Evolutionary conservation across 305 asterid species (phyloP), one percentile per base, ranked within the genome.

Genomic region (Fraxinus velutina): DNA sequence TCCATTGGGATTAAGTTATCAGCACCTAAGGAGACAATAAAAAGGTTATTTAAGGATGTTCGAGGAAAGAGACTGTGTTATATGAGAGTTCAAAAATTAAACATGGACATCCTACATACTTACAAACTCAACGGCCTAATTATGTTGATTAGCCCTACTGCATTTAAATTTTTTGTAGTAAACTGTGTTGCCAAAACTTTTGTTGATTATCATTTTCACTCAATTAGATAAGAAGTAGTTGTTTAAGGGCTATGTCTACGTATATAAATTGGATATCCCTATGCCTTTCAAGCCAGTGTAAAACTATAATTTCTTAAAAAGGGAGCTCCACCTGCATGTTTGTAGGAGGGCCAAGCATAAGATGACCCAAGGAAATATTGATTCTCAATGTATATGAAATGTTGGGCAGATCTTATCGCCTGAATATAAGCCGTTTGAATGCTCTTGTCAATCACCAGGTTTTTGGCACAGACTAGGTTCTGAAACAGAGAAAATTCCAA

Each of bases 1-100:
- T 96, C 99, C 94, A 96, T 92, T 4, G 99, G 99, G 82, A 96
- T 96, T 80, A 94, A 87, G 80, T 96, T 92, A 86, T 94, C 96
- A 39, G 99, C 99, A 68, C 99, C 99, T 94, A 85, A 24, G 50
- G 71, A 37, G 78, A 60, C 71, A 80, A 73, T 72, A 50, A 86
- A n/a, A 29, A 29, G 9, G 9, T 8, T 17, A 81, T 52, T 7
- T 29, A 29, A 29, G 30, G 30, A 29, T 29, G 30, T 29, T 29
- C 10, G 19, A 72, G 52, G 33, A 62, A 78, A 70, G 62, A 44
- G 9, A 76, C 37, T 5, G 52, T 10, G n/a, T 8, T 9, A 9
- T 42, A 42, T 42, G n/a, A 42, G 52, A 42, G n/a, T 42, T 42
- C 52, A 42, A 10, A 42, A 2, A 42, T 4, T 42, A 42, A 42